phyloP scores from a whole-genome alignment of 1,139 yeast species.

The Scheffersomyces parashehatae region DNA sequence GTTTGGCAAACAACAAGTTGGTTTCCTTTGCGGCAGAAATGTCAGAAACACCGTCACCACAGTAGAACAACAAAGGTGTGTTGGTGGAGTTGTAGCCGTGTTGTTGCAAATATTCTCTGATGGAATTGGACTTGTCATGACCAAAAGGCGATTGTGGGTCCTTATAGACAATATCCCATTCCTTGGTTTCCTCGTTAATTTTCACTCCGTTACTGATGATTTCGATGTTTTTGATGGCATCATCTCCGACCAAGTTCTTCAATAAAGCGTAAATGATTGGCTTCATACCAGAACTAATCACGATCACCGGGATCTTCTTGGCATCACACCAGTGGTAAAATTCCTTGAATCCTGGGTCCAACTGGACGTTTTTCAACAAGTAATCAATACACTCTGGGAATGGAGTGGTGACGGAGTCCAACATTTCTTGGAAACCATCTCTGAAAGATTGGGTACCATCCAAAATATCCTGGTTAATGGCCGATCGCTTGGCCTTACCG shows the following conservation, averaged over 20 bases:
- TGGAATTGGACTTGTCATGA: constrained; percentile 88
- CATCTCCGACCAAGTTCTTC: constrained; percentile 70
- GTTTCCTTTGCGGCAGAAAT: constrained; percentile 94
- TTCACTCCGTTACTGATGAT: constrained; percentile 81
- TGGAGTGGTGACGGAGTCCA: constrained; percentile 73
- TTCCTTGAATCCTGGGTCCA: constrained; percentile 88
- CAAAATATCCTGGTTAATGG: constrained; percentile 70
- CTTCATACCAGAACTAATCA: constrained; percentile 89
- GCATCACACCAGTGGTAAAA: constrained; percentile 79
- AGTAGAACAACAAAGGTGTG: constrained; percentile 60
- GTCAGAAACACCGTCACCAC: constrained; percentile 98
- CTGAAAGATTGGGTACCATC: constrained; percentile 70
- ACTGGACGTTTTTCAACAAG: constrained; percentile 57
- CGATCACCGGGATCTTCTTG: constrained; percentile 72
- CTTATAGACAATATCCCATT: constrained; percentile 83
- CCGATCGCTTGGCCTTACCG: constrained; percentile 68
- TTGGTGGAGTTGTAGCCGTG: constrained; percentile 33
- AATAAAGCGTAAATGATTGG: constrained; percentile 84
- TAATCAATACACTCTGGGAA: constrained; percentile 79
- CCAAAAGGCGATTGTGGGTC: constrained; percentile 85
- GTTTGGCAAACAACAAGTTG: constrained; percentile 87
- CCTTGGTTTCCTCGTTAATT: constrained; percentile 45
- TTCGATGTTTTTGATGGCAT: constrained; percentile 70
- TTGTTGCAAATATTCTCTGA: constrained; percentile 59
- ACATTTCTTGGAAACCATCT: constrained; percentile 83